Evolutionary conservation across 371 early-diverging fungal genomes (phyloP).

Genomic region (Lichtheimia ramosa): DNA sequence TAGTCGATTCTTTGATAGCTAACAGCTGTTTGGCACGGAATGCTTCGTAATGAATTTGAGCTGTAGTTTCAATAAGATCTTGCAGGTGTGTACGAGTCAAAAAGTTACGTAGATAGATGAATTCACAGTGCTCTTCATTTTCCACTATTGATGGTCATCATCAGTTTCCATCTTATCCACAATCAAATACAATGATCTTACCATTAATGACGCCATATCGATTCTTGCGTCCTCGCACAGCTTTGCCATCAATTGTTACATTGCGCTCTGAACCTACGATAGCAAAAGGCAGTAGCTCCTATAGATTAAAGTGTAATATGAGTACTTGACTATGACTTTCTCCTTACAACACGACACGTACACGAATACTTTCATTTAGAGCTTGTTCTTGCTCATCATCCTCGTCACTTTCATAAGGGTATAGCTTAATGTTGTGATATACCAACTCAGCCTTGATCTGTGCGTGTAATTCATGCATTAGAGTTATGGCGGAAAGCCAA

Average conservation of each 20-base stretch:
- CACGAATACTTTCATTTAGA: slow-evolving; percentile 72
- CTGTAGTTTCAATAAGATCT: slow-evolving; percentile 85
- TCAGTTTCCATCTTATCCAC: neutral
- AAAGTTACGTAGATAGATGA: slow-evolving; percentile 83
- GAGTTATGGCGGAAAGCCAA: neutral
- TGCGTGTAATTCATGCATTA: neutral
- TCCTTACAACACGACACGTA: slow-evolving; percentile 14
- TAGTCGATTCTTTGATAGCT: slow-evolving; percentile 75
- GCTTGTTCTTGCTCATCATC: slow-evolving; percentile 79
- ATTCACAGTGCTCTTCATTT: slow-evolving; percentile 76
- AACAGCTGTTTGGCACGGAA: slow-evolving; percentile 88
- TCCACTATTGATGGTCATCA: slow-evolving; percentile 51
- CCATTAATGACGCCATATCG: slow-evolving; percentile 71
- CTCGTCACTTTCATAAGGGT: slow-evolving; percentile 84
- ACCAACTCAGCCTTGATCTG: slow-evolving; percentile 89
- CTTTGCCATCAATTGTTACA: slow-evolving; percentile 78
- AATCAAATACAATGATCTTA: slow-evolving; percentile 21
- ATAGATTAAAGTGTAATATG: neutral
- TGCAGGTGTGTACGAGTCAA: slow-evolving; percentile 84
- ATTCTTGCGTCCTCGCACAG: slow-evolving; percentile 72
- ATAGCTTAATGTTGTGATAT: slow-evolving; percentile 88
- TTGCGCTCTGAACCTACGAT: slow-evolving; percentile 85
- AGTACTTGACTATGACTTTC: neutral
- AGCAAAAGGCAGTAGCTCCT: slow-evolving; percentile 83
- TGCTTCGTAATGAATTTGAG: slow-evolving; percentile 86